Evolutionary conservation across 2,329 filamentous ascomycete genomes (phyloP).

Genomic region (Furcasterigmium furcatum): DNA sequence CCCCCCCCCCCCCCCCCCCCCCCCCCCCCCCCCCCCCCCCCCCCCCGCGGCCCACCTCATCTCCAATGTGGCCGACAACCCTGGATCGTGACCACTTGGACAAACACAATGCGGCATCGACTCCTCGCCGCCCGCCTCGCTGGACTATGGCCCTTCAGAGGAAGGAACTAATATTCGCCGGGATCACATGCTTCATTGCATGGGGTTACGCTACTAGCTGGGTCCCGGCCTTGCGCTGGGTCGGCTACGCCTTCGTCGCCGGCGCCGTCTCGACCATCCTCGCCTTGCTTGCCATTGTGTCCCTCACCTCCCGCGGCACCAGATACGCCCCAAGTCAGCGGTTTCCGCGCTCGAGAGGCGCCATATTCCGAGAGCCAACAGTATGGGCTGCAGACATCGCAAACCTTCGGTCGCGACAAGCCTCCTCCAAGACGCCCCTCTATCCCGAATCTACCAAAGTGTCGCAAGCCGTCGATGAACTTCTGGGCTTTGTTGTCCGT

Average conservation of each 20-base stretch:
- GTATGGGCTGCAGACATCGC: slow-evolving; percentile 70
- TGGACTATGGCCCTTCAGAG: slow-evolving; percentile 66
- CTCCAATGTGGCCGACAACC: too few relatives aligned
- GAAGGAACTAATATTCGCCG: slow-evolving; percentile 68
- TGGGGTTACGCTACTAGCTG: slow-evolving; percentile 86
- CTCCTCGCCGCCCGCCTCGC: slow-evolving; percentile 2
- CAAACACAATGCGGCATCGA: slow-evolving; percentile 1
- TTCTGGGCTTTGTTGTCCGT: slow-evolving; percentile 72
- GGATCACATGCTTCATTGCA: slow-evolving; percentile 71
- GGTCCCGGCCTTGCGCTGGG: slow-evolving; percentile 78
- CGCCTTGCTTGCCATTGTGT: slow-evolving; percentile 53
- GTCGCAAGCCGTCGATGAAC: slow-evolving; percentile 73
- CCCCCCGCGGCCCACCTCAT: too few relatives aligned
- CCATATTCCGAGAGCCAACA: slow-evolving; percentile 57
- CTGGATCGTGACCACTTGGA: too few relatives aligned
- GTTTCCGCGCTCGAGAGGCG: slow-evolving; percentile 37
- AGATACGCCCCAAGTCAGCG: slow-evolving; percentile 34
- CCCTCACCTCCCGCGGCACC: slow-evolving; percentile 57
- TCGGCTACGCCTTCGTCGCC: slow-evolving; percentile 76
- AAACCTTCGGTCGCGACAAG: slow-evolving; percentile 60
- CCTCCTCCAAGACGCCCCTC: slow-evolving; percentile 67
- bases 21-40: too few relatives aligned
- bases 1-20: too few relatives aligned
- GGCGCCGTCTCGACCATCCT: slow-evolving; percentile 59
- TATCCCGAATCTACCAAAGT: slow-evolving; percentile 74